Percentiles rank a stretch among this genome's conserved stretches.
phyloP scores from a whole-genome alignment of 176 grass and related monocot species.

The maize (Zea mays) region DNA sequence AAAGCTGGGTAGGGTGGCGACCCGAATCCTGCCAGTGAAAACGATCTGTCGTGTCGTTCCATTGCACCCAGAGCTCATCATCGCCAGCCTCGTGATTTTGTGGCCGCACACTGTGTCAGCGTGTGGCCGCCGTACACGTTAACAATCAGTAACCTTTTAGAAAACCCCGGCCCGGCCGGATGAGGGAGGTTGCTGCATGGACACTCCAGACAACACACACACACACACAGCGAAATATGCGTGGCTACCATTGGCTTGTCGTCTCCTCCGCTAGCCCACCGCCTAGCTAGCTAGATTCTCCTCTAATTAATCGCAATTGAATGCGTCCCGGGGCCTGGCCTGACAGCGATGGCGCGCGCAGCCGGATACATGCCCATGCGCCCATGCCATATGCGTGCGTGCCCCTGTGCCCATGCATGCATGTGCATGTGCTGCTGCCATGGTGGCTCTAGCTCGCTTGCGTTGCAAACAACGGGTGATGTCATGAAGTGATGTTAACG shows the following conservation, averaged over 20 bases:
- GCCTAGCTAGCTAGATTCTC: not conserved
- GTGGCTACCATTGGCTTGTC: conserved; percentile 10
- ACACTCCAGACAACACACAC: not conserved
- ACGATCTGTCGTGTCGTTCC: conserved; percentile 9
- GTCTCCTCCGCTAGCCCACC: conserved; percentile 5
- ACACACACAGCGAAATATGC: too few relatives aligned
- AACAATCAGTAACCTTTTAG: not conserved
- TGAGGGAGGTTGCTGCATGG: not conserved
- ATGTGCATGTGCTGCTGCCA: not conserved
- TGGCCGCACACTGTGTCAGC: not conserved
- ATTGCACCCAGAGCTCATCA: too few relatives aligned
- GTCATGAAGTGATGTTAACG: conserved; percentile 48
- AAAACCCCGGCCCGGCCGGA: not conserved
- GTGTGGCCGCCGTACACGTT: conserved; percentile 31
- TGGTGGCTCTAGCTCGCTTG: conserved; percentile 39
- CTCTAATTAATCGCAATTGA: not conserved
- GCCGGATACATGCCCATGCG: not conserved
- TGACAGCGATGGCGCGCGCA: not conserved
- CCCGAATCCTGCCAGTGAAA: conserved; percentile 45
- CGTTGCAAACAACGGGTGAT: conserved; percentile 36
- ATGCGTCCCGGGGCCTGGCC: not conserved
- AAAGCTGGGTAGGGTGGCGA: not conserved
- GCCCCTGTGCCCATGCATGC: not conserved
- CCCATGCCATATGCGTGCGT: too few relatives aligned
- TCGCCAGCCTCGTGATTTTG: not conserved